These are phyloP conservation scores for Pezicula radicicola DNA, from an alignment of 2,329 filamentous ascomycete genomes.

Conservation along the genomic window DNA sequence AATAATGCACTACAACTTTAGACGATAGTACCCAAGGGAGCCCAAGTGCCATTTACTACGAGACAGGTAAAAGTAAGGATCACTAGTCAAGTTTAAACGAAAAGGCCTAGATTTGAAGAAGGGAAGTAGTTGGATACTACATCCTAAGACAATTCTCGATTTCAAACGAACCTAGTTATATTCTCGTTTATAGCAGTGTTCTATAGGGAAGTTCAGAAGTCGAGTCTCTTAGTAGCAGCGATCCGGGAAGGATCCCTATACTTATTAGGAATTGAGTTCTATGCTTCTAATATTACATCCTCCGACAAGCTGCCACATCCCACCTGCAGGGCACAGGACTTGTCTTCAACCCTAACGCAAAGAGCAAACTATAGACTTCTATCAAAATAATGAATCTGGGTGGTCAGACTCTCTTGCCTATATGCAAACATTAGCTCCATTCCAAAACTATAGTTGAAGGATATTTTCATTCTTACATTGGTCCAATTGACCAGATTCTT, in stretches of 20 bases:
- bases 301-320: conserved; percentile 39
- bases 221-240: conserved; percentile 74
- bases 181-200: too few relatives aligned
- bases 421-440: neutral
- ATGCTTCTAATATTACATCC: conserved; percentile 81
- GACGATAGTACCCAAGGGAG: too few relatives aligned
- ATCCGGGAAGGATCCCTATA: conserved; percentile 81
- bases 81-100: too few relatives aligned
- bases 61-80: too few relatives aligned
- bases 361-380: conserved; percentile 13
- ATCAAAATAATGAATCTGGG: neutral
- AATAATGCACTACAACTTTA: too few relatives aligned
- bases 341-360: conserved; percentile 14
- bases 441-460: neutral
- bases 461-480: neutral
- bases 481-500: neutral
- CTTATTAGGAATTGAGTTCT: conserved; percentile 68
- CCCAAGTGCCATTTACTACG: too few relatives aligned
- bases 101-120: too few relatives aligned
- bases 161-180: too few relatives aligned
- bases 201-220: too few relatives aligned
- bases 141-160: too few relatives aligned
- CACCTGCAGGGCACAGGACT: conserved; percentile 20
- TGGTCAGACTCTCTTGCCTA: neutral
- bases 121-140: too few relatives aligned